Evolutionary conservation across 768 basidiomycete genomes (phyloP).

Genomic region (Leccinum boreale): DNA sequence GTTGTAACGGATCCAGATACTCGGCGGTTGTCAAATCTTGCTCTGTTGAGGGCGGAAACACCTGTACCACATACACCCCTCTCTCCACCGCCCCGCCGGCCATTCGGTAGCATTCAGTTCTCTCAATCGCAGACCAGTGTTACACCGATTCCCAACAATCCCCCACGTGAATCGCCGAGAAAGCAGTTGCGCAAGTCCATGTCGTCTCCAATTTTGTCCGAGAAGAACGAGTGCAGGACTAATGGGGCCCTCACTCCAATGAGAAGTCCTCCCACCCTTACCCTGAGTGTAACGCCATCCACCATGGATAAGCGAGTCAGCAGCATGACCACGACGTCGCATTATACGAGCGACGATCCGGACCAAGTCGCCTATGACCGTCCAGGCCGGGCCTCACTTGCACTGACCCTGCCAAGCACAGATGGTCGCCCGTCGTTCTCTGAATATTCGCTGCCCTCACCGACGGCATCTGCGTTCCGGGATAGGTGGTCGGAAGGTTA

Average conservation of each 20-base stretch:
- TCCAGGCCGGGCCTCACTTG: constrained; percentile 44
- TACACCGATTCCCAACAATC: constrained; percentile 15
- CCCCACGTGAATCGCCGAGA: constrained; percentile 9
- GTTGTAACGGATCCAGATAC: constrained; percentile 30
- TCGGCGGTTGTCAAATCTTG: constrained; percentile 38
- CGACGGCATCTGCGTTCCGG: constrained; percentile 78
- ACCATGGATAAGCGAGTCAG: constrained; percentile 26
- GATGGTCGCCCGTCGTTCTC: constrained; percentile 54
- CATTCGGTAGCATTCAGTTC: constrained; percentile 40
- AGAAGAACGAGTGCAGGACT: constrained; percentile 37
- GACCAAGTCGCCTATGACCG: constrained; percentile 26
- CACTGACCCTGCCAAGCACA: constrained; percentile 44
- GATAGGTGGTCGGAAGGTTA: constrained; percentile 44
- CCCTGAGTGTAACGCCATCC: constrained; percentile 30
- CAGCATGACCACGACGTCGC: constrained; percentile 22
- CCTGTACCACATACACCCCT: constrained; percentile 63
- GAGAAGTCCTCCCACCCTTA: constrained; percentile 45
- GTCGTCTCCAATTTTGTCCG: constrained; percentile 54
- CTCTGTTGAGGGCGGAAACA: constrained; percentile 60
- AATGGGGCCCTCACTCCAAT: constrained; percentile 26
- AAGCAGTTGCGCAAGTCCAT: constrained; percentile 43
- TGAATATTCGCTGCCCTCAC: constrained; percentile 68
- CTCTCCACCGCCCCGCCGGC: constrained; percentile 59
- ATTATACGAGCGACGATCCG: constrained; percentile 40
- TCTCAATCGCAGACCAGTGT: constrained; percentile 60